A percentile compares a stretch with the other conserved stretches of the same genome.
These are phyloP conservation scores for Candida hungchunana DNA, from an alignment of 805 yeast species.

Conservation along the genomic window DNA sequence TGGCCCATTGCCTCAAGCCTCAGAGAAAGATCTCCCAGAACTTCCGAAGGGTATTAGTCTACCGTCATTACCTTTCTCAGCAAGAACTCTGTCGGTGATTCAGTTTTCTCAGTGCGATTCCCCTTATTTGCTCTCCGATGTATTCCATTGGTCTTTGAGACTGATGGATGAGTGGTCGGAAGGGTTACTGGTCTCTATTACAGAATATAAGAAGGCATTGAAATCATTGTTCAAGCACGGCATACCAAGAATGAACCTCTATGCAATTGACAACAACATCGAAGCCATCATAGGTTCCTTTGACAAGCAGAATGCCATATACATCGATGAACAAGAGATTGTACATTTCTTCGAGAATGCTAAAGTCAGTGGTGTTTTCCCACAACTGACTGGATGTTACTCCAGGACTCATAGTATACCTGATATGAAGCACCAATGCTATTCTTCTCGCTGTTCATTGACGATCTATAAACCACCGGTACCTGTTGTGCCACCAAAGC, in stretches of 20 bases:
- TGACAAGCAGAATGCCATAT: slow-evolving; percentile 38
- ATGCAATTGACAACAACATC: slow-evolving; percentile 46
- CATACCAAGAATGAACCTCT: slow-evolving; percentile 44
- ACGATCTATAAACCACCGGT: slow-evolving; percentile 25
- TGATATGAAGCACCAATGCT: slow-evolving; percentile 22
- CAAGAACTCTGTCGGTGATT: slow-evolving; percentile 42
- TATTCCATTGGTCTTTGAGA: slow-evolving; percentile 51
- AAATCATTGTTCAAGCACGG: slow-evolving; percentile 48
- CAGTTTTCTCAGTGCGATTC: slow-evolving; percentile 45
- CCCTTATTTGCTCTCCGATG: slow-evolving; percentile 43
- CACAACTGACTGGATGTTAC: slow-evolving; percentile 44
- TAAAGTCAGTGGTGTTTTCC: slow-evolving; percentile 39
- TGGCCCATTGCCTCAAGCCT: neutral
- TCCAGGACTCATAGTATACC: slow-evolving; percentile 30
- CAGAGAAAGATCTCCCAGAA: slow-evolving; percentile 32
- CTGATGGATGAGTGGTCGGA: slow-evolving; percentile 50
- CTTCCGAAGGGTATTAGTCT: slow-evolving; percentile 37
- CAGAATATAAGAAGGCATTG: slow-evolving; percentile 51
- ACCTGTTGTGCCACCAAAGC: slow-evolving; percentile 18
- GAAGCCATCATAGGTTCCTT: slow-evolving; percentile 44
- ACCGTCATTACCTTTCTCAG: slow-evolving; percentile 55
- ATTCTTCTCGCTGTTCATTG: slow-evolving; percentile 33
- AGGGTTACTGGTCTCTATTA: slow-evolving; percentile 42
- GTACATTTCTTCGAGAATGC: slow-evolving; percentile 27
- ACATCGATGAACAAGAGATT: slow-evolving; percentile 30